A percentile compares a stretch with the other conserved stretches of the same genome.
phyloP scores from a whole-genome alignment of 768 basidiomycete species.

The Grammothele lineata region DNA sequence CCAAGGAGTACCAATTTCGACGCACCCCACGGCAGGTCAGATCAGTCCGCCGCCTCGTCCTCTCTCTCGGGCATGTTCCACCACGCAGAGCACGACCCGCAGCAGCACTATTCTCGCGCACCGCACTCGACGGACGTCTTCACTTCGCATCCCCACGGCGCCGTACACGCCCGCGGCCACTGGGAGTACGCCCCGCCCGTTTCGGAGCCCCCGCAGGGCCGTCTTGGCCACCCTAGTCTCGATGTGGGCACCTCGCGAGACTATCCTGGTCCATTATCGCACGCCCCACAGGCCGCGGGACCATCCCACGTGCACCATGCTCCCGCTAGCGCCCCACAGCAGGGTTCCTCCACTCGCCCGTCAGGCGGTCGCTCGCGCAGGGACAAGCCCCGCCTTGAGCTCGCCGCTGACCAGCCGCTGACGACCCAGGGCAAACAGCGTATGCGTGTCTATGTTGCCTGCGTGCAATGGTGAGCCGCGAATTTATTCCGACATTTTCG shows the following conservation, averaged over 20 bases:
- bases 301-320: conserved; percentile 10
- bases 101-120: conserved; percentile 9
- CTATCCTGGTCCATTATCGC: conserved; percentile 2
- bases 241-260: conserved; percentile 2
- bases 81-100: conserved; percentile 12
- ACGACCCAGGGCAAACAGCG: conserved; percentile 79
- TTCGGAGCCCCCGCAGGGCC: conserved; percentile 6
- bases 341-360: background rate
- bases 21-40: conserved; percentile 8
- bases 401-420: conserved; percentile 73
- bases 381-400: conserved; percentile 52
- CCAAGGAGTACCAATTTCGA: conserved; percentile 7
- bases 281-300: background rate
- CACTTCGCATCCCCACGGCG: conserved; percentile 1
- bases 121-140: conserved; percentile 2
- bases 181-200: conserved; percentile 9
- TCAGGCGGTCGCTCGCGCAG: conserved; percentile 16
- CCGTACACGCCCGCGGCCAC: background rate
- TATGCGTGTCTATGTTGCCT: conserved; percentile 74
- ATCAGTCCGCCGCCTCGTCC: conserved; percentile 7
- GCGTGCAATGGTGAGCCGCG: conserved; percentile 63
- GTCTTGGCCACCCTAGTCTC: conserved; percentile 7
- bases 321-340: background rate
- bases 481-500: no score
- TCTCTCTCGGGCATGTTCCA: conserved; percentile 17